These are phyloP conservation scores for Xylaria sp. DNA, from an alignment of 2,329 filamentous ascomycete genomes.

Conservation along the genomic window DNA sequence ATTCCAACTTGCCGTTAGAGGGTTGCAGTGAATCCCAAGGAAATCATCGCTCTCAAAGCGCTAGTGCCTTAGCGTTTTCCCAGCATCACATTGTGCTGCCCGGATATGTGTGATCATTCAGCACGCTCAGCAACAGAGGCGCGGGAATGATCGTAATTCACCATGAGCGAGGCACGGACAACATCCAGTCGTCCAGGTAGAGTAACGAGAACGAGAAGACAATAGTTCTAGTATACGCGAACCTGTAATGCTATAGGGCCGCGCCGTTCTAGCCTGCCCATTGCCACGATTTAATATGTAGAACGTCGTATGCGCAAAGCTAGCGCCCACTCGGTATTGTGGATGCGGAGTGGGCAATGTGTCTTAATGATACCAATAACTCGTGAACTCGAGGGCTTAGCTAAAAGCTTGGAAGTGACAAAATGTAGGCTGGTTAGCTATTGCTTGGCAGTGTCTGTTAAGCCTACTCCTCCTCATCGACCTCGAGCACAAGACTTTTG, in stretches of 20 bases:
- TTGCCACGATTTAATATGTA: constrained; percentile 40
- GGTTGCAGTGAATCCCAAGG: constrained; percentile 34
- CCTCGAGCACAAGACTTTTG: constrained; percentile 1
- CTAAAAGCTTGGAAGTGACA: constrained; percentile 24
- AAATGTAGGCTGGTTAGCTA: constrained; percentile 11
- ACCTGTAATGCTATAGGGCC: constrained; percentile 29
- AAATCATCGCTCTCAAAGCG: constrained; percentile 27
- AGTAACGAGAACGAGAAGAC: neutral
- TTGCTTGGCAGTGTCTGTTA: constrained; percentile 19
- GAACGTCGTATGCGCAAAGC: constrained; percentile 34
- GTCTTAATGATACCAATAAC: constrained; percentile 35
- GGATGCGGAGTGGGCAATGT: constrained; percentile 34
- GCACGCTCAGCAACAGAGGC: constrained; percentile 1
- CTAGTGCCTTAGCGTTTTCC: constrained; percentile 22
- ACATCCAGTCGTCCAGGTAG: constrained; percentile 19
- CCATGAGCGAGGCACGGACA: neutral
- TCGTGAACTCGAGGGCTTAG: constrained; percentile 21
- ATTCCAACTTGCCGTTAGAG: constrained; percentile 37
- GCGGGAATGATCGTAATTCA: constrained; percentile 22
- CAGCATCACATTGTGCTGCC: neutral
- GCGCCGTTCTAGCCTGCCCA: constrained; percentile 36
- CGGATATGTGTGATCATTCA: neutral
- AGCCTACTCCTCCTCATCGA: neutral
- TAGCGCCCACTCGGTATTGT: constrained; percentile 34
- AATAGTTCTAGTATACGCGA: constrained; percentile 9